Percentiles rank a stretch among this genome's conserved stretches.
These are phyloP conservation scores for Adansonia gregorii DNA, from an alignment of 441 rosid species.

Conservation along the genomic window DNA sequence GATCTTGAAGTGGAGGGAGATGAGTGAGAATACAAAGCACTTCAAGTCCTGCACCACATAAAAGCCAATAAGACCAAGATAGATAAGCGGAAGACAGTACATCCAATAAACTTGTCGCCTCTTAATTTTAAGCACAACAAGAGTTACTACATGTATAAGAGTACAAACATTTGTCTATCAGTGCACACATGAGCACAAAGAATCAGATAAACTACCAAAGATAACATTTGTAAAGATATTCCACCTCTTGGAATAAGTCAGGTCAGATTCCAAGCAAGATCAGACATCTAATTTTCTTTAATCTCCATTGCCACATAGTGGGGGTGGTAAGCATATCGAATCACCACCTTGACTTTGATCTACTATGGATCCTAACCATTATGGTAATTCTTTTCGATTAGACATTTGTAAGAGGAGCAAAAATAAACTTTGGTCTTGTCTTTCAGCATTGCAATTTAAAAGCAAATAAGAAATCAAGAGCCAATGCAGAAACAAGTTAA, in stretches of 20 bases:
- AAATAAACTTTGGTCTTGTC: not conserved
- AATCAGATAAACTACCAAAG: not conserved
- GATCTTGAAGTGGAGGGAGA: conserved; percentile 96
- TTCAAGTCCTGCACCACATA: conserved; percentile 81
- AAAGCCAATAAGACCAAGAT: conserved; percentile 12
- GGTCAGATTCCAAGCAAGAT: not conserved
- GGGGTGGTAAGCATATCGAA: not conserved
- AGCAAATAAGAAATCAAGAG: not conserved
- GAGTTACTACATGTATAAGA: not conserved
- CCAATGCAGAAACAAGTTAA: not conserved
- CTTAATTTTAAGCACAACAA: not conserved
- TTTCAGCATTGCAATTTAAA: conserved; percentile 4
- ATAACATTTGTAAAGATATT: conserved; percentile 2
- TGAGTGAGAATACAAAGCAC: conserved; percentile 93
- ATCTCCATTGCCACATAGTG: not conserved
- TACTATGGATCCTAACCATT: not conserved
- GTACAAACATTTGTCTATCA: not conserved
- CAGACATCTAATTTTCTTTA: not conserved
- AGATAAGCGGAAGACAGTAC: not conserved
- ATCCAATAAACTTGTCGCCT: not conserved
- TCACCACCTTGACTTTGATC: not conserved
- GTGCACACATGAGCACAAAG: not conserved
- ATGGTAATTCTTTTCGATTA: not conserved
- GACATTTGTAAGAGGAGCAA: not conserved
- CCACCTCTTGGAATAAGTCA: not conserved